A percentile compares a stretch with the other conserved stretches of the same genome.
These are phyloP conservation scores for Saitozyma sp. DNA, from an alignment of 768 basidiomycete species.

Conservation along the genomic window DNA sequence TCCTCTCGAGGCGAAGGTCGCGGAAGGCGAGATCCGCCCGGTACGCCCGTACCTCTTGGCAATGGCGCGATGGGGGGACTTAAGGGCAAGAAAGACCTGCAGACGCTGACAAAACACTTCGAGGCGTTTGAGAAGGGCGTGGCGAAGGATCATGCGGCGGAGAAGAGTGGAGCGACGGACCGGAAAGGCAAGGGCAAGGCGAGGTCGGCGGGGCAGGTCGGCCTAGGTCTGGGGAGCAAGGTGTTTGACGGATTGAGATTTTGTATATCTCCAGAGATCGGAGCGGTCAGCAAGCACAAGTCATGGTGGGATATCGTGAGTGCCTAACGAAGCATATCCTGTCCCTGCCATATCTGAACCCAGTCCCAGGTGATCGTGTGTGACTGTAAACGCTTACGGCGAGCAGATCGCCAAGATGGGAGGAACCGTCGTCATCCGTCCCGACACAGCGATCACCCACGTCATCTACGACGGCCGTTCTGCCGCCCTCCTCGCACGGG, in stretches of 20 bases:
- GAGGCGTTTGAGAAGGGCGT: conserved; percentile 24
- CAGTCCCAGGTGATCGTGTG: neutral
- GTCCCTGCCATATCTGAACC: neutral
- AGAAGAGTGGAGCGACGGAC: conserved; percentile 1
- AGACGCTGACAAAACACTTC: conserved; percentile 30
- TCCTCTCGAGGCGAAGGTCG: conserved; percentile 17
- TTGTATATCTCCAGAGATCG: conserved; percentile 32
- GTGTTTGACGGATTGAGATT: conserved; percentile 37
- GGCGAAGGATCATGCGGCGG: conserved; percentile 8
- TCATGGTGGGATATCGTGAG: conserved; percentile 34
- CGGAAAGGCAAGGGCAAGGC: conserved; percentile 6
- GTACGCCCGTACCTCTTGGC: conserved; percentile 35
- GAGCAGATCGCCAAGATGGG: conserved; percentile 31
- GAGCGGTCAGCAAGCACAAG: conserved; percentile 24
- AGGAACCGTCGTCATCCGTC: conserved; percentile 30
- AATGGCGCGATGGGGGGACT: conserved; percentile 14
- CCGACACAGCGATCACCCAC: conserved; percentile 43
- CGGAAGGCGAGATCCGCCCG: conserved; percentile 25
- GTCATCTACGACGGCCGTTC: conserved; percentile 30
- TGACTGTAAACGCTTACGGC: too few species aligned
- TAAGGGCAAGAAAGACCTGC: conserved; percentile 23
- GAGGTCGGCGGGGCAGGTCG: neutral
- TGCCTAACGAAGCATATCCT: neutral
- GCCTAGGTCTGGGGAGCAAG: conserved; percentile 18
- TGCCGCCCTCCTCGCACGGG: conserved; percentile 16